These are phyloP conservation scores for Croton laevigatus DNA, from an alignment of 441 rosid species.

Conservation along the genomic window DNA sequence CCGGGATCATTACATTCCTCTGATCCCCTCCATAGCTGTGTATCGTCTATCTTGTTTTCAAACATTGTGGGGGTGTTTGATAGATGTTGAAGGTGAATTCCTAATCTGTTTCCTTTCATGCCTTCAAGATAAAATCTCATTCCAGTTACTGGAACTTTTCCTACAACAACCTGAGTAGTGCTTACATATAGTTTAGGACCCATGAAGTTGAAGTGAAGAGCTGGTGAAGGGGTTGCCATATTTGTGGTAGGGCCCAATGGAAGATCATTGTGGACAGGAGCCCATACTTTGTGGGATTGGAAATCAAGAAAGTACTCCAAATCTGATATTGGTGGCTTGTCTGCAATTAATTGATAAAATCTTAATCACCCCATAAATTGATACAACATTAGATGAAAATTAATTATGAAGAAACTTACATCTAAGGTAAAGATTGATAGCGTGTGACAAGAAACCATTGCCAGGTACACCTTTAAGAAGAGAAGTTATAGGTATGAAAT, in stretches of 20 bases:
- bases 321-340: slow-evolving; percentile 77
- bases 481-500: slow-evolving; percentile 80
- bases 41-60: slow-evolving; percentile 48
- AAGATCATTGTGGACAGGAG: slow-evolving; percentile 85
- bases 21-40: slow-evolving; percentile 59
- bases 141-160: slow-evolving; percentile 68
- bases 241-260: slow-evolving; percentile 77
- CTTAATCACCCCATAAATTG: not conserved
- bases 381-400: not conserved
- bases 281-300: slow-evolving; percentile 75
- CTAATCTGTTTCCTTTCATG: slow-evolving; percentile 81
- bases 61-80: slow-evolving; percentile 50
- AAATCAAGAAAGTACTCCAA: slow-evolving; percentile 70
- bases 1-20: slow-evolving; percentile 35
- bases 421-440: slow-evolving; percentile 88
- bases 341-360: slow-evolving; percentile 36
- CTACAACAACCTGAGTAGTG: slow-evolving; percentile 62
- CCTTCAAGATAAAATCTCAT: slow-evolving; percentile 86
- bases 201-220: slow-evolving; percentile 65
- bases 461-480: slow-evolving; percentile 78
- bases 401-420: slow-evolving; percentile 43
- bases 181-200: slow-evolving; percentile 87
- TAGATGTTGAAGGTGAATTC: slow-evolving; percentile 73
- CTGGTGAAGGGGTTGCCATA: slow-evolving; percentile 45
- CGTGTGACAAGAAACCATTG: slow-evolving; percentile 80